Percentiles rank a stretch among this genome's conserved stretches.
phyloP scores from a whole-genome alignment of 2,329 filamentous ascomycete species.

The Sporothrix inflata region DNA sequence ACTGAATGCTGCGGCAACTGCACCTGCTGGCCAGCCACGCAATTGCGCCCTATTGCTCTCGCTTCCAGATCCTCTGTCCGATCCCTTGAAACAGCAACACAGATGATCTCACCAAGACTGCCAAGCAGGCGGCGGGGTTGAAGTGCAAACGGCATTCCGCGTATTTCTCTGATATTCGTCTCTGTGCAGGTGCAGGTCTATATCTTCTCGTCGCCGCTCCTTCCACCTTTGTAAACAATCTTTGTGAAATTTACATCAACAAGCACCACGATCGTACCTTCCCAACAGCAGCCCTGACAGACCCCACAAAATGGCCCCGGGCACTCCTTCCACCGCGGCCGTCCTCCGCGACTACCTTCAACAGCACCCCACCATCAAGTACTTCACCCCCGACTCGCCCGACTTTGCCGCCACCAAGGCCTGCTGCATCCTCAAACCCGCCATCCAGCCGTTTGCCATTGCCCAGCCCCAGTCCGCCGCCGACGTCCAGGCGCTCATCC shows the following conservation, averaged over 20 bases:
- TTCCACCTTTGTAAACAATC: neutral
- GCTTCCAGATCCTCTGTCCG: neutral
- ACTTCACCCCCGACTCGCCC: neutral
- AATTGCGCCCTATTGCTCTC: neutral
- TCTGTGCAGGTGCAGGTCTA: neutral
- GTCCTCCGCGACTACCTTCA: neutral
- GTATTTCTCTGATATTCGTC: neutral
- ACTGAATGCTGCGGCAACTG: no score
- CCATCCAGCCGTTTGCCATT: slow-evolving; percentile 17
- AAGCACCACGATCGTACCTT: neutral
- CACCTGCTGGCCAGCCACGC: no score
- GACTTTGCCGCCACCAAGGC: slow-evolving; percentile 1
- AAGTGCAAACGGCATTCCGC: neutral
- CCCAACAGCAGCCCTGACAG: no score
- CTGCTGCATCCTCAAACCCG: slow-evolving; percentile 3
- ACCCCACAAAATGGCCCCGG: neutral
- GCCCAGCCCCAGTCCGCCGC: slow-evolving; percentile 9
- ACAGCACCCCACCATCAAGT: neutral
- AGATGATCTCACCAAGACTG: neutral
- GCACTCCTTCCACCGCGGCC: neutral
- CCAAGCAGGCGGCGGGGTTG: neutral
- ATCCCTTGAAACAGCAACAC: no score
- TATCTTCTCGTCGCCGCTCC: neutral
- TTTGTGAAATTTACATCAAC: neutral
- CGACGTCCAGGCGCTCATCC: slow-evolving; percentile 6